Conservation (phyloP, 1,284 basidiomycete species). For the Ustilago esculenta region DNA sequence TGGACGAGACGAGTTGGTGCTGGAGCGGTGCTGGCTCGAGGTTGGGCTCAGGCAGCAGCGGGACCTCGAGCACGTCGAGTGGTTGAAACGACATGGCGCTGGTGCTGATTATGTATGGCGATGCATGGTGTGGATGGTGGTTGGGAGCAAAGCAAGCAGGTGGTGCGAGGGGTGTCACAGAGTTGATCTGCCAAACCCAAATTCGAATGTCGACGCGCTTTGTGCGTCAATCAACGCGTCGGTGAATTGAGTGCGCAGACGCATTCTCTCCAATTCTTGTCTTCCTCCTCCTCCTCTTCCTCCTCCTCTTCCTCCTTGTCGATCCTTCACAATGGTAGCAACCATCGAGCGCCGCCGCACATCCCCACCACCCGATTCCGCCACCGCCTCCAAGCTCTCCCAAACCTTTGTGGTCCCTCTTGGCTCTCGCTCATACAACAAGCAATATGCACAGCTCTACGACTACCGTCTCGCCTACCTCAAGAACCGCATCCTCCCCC, state of each 20-base stretch:
- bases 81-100: slow-evolving; percentile 24
- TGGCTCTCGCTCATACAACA: slow-evolving; percentile 53
- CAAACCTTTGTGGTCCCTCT: slow-evolving; percentile 53
- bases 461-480: slow-evolving; percentile 64
- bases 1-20: slow-evolving; percentile 31
- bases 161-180: too few species aligned
- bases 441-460: slow-evolving; percentile 65
- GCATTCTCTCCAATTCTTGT: not conserved
- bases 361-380: not conserved
- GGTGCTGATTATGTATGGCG: not conserved
- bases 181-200: too few species aligned
- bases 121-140: not conserved
- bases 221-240: slow-evolving; percentile 31
- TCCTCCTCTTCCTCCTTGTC: not conserved
- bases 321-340: slow-evolving; percentile 15
- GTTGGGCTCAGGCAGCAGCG: slow-evolving; percentile 17
- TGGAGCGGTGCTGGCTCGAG: slow-evolving; percentile 6
- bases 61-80: slow-evolving; percentile 23
- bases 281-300: not conserved
- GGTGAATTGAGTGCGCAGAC: slow-evolving; percentile 1
- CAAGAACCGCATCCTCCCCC: slow-evolving; percentile 52
- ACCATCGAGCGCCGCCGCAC: slow-evolving; percentile 18
- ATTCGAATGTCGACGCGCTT: slow-evolving; percentile 29
- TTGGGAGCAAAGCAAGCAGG: too few species aligned
- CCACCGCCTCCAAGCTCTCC: slow-evolving; percentile 25